Base-by-base conservation (phyloP, 1,284 basidiomycete species). In the Phylloporus gajari region DNA sequence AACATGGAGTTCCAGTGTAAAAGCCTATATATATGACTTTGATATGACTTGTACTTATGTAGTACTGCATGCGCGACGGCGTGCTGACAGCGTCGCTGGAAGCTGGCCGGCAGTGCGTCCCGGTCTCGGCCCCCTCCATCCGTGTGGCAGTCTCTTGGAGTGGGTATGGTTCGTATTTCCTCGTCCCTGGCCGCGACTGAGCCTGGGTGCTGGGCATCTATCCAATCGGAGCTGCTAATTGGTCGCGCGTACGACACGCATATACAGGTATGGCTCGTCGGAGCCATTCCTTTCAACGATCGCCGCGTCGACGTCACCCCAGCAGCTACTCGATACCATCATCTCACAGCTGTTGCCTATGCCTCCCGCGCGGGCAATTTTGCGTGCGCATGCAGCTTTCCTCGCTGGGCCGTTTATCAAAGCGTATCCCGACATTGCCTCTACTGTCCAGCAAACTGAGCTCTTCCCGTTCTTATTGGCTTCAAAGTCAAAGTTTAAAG, bases 391-490 rank as follows among this genome's bases (percentile, higher is more conserved):
- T 76, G 81, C 93, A 17, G 76, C 82, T 4, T 97, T 95, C 83
- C 84, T 96, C 19, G 82, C 85, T 2, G 81, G 85, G 0, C 83
- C 90, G 38, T 88, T 93, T 69, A 83, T 80, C 27, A 72, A 78
- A 9, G 76, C 78, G 0, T 75, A 87, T 63, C 77, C 86, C 1
- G 81, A 84, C 0, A 70, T 84, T 1, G 76, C 83, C 19, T 80
- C 86, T 38, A 80, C 86, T 7, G 82, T 93, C 15, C 91, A 95
- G 74, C 85, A 91, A 75, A 81, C 84, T 30, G 80, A 93, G 3
- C 81, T 97, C 64, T 93, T 95, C 78, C 93, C 94, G 0, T 90
- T 91, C 75, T 83, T 97, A 27, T 82, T 97, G 21, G 91, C 90
- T 73, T 92, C 92, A 8, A 94, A 94, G 77, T 84, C 91, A 7